Base-by-base conservation (phyloP, 768 basidiomycete species). In the Kwoniella europaea region DNA sequence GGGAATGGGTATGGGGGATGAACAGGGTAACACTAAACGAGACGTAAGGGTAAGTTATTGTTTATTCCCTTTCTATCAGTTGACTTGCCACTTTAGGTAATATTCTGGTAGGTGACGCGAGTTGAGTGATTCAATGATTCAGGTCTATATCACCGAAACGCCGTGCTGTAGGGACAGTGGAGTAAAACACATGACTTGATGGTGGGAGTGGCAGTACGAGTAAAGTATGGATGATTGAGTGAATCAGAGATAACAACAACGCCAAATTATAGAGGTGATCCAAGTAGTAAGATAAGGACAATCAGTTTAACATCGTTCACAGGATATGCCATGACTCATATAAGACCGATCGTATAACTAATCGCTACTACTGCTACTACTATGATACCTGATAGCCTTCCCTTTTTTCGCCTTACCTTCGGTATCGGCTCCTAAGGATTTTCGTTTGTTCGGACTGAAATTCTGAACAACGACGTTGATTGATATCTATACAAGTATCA, bases 391-490 rank as follows among this genome's bases (percentile, higher is more conserved):
- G 15, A 27, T 24, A 13, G n/a, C 35, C 24, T 59, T 59, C 10
- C n/a, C n/a, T 18, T 59, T 59, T 24, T 24, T n/a, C 57, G n/a
- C 29, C 24, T n/a, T 59, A 1, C 24, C 29, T 59, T 41, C 15
- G 29, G 13, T 27, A 10, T 10, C 59, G 35, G 59, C 22, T 13
- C 44, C 44, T 42, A n/a, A 16, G 16, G 50, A 27, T 13, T 46
- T 24, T 27, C 46, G 29, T 41, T 65, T 65, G 35, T 10, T n/a
- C 16, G 52, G 41, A 54, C 44, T 69, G 29, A 62, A 63, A 29
- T 56, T 56, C 13, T 63, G 35, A 7, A 69, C 68, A 4, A 63
- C 62, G 29, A 69, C 35, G 55, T 63, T 69, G 62, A 69, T 54
- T 2, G 60, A 54, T 20, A 69, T 63, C 68, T 69, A 44, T 10